phyloP scores from a whole-genome alignment of 768 basidiomycete genomes.

The Aureoboletus auriporus region DNA sequence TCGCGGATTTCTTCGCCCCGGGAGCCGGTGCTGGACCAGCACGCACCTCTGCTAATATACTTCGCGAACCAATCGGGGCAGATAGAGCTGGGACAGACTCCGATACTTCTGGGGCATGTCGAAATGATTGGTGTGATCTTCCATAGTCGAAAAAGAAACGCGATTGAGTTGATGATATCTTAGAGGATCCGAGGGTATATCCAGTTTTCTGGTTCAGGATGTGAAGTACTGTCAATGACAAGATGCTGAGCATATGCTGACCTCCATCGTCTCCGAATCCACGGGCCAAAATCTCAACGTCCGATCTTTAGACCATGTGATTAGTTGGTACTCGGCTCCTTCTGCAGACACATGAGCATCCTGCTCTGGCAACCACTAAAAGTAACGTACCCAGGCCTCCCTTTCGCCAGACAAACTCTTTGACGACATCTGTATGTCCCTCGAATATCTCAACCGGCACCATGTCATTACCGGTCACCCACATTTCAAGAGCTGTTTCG shows the following conservation, averaged over 20 bases:
- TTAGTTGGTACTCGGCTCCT: conserved; percentile 54
- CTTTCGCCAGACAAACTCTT: conserved; percentile 96
- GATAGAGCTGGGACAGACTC: conserved; percentile 47
- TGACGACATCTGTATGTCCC: conserved; percentile 90
- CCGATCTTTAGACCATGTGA: conserved; percentile 87
- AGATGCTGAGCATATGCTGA: conserved; percentile 20
- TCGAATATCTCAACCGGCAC: conserved; percentile 71
- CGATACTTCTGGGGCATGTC: conserved; percentile 46
- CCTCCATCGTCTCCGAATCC: conserved; percentile 65
- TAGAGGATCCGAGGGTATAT: conserved; percentile 29
- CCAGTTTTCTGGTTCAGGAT: conserved; percentile 45
- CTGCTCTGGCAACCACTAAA: not conserved
- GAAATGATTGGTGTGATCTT: conserved; percentile 43
- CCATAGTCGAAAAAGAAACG: conserved; percentile 18
- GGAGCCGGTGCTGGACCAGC: conserved; percentile 39
- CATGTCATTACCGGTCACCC: conserved; percentile 34
- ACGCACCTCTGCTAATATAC: conserved; percentile 69
- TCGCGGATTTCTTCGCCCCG: conserved; percentile 17
- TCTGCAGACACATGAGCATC: conserved; percentile 27
- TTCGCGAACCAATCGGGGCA: conserved; percentile 62
- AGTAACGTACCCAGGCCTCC: conserved; percentile 46
- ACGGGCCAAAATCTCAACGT: conserved; percentile 92
- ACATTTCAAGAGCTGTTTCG: conserved; percentile 83
- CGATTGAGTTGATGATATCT: conserved; percentile 23
- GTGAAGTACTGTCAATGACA: conserved; percentile 8